Percentiles rank a stretch among this genome's conserved stretches.
Conservation (phyloP, 164 flowering plant genomes). For the Dillenia turbinata region DNA sequence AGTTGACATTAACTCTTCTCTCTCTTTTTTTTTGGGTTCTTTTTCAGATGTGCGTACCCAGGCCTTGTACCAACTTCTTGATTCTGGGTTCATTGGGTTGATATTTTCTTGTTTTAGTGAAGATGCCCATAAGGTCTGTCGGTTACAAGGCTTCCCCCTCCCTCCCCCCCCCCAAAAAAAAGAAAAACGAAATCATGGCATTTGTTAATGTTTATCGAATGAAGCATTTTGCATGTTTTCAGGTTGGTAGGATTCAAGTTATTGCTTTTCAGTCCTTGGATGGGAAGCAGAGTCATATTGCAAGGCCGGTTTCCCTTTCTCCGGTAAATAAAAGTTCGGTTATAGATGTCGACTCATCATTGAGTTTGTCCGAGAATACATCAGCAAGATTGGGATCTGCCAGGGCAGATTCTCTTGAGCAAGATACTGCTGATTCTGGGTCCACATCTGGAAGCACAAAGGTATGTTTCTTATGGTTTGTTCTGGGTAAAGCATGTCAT, state of each 20-base stretch:
- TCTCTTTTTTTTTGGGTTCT: slow-evolving; percentile 7
- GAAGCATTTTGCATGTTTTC: slow-evolving; percentile 8
- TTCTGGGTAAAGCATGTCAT: too few species aligned
- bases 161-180: background rate
- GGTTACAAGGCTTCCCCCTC: background rate
- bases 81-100: slow-evolving; percentile 94
- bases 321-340: slow-evolving; percentile 47
- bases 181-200: too few species aligned
- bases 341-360: slow-evolving; percentile 69
- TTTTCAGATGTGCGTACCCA: slow-evolving; percentile 94
- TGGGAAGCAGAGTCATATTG: slow-evolving; percentile 62
- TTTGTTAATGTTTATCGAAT: background rate
- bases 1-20: slow-evolving; percentile 3
- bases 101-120: slow-evolving; percentile 99
- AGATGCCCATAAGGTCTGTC: slow-evolving; percentile 77
- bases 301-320: slow-evolving; percentile 43
- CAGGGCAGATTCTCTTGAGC: slow-evolving; percentile 40
- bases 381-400: slow-evolving; percentile 33
- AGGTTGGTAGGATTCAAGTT: slow-evolving; percentile 98
- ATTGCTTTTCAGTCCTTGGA: slow-evolving; percentile 95
- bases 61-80: slow-evolving; percentile 95
- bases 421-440: slow-evolving; percentile 72
- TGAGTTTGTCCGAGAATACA: slow-evolving; percentile 51
- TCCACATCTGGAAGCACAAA: slow-evolving; percentile 26
- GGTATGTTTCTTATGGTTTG: slow-evolving; percentile 31